A percentile compares a stretch with the other conserved stretches of the same genome.
Evolutionary conservation across 2,329 filamentous ascomycete genomes (phyloP).

Genomic region (Cyanodermella asteris): DNA sequence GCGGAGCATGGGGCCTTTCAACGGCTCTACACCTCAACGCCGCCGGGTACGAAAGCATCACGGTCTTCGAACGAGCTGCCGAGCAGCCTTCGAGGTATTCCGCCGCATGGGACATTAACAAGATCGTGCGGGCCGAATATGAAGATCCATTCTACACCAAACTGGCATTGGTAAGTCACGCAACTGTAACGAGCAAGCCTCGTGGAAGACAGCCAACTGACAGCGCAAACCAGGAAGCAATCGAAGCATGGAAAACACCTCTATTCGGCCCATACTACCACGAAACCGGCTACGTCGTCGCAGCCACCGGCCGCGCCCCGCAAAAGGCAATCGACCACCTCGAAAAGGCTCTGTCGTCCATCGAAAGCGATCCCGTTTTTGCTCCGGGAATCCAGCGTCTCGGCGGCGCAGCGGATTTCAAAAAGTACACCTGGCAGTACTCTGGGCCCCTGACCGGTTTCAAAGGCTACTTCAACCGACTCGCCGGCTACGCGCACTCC

Average conservation of each 20-base stretch:
- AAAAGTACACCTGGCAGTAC: constrained; percentile 25
- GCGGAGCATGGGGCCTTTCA: constrained; percentile 29
- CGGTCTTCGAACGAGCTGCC: constrained; percentile 24
- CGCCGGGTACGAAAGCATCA: constrained; percentile 24
- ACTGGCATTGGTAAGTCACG: constrained; percentile 24
- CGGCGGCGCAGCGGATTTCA: constrained; percentile 18
- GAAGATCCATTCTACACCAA: constrained; percentile 35
- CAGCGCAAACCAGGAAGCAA: constrained; percentile 21
- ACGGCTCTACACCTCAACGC: constrained; percentile 25
- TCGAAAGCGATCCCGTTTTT: constrained; percentile 19
- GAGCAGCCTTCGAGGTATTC: constrained; percentile 28
- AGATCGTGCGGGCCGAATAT: constrained; percentile 38
- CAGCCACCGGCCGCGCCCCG: constrained; percentile 25
- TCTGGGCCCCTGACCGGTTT: constrained; percentile 28
- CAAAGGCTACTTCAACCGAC: constrained; percentile 36
- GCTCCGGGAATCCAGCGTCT: constrained; percentile 19
- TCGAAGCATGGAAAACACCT: constrained; percentile 28
- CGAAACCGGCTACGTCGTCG: constrained; percentile 29
- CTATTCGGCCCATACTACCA: constrained; percentile 32
- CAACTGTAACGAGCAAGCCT: background rate
- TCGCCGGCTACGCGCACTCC: constrained; percentile 35
- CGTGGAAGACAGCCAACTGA: background rate
- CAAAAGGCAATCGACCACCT: constrained; percentile 26
- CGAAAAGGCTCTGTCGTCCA: constrained; percentile 20
- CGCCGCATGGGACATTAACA: constrained; percentile 38